Base-by-base conservation (phyloP, 2,329 filamentous ascomycete genomes). In the Fusarium aywerte region DNA sequence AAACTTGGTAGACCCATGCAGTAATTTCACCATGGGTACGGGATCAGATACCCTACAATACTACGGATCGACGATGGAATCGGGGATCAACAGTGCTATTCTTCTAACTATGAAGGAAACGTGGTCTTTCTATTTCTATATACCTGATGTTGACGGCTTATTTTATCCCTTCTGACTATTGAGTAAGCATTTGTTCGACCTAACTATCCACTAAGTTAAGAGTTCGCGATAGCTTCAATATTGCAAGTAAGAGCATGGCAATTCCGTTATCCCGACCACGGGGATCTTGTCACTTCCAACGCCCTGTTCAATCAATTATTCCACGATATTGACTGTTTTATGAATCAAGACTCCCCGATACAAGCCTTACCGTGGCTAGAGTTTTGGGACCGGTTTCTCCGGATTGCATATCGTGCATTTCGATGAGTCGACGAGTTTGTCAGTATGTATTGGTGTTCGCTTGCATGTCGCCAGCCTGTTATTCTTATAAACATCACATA, bases 1-100 rank as follows among this genome's bases (percentile, higher is more conserved):
- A 20, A 16, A 18, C n/a, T 29, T 43, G 40, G 35, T 32, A 39
- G 29, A 40, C 21, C 20, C 31, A 40, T 35, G 35, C 4, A 40
- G 23, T 31, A 38, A 45, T 32, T 45, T 18, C 5, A 31, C 13
- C 40, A 9, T 39, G 31, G 31, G 31, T 48, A 27, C 39, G n/a
- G 5, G 32, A 5, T 12, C 4, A 25, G 10, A 61, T 62, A 62
- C 58, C 58, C 58, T 62, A 62, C 48, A 56, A 47, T 40, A 40
- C 16, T 16, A 29, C 25, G 10, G 21, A 42, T 38, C 8, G 6
- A n/a, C 4, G 7, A 13, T 5, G 20, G 1, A 36, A 20, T 21
- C 27, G 3, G 3, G 27, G 7, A 5, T 8, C 10, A 9, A 16
- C 13, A 40, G 8, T 25, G 7, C 8, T 15, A 40, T 40, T 6